A percentile compares a stretch with the other conserved stretches of the same genome.
Evolutionary conservation across 495 filamentous ascomycete species (phyloP).

Genomic region (Trypethelium eluteriae): DNA sequence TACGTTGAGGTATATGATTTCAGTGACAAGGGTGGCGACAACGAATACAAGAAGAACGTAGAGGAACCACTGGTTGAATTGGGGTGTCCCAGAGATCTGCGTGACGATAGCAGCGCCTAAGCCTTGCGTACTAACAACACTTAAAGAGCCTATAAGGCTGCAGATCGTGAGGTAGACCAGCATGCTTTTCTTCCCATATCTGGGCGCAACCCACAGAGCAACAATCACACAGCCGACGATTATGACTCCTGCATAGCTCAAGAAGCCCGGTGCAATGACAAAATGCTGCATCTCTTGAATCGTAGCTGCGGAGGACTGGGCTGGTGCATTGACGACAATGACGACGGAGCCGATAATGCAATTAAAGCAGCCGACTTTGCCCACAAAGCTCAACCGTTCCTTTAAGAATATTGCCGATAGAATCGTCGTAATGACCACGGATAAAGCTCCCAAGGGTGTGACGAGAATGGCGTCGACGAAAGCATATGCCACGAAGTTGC

Average conservation of each 20-base stretch:
- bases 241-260: slow-evolving; percentile 77
- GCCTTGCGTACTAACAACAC: slow-evolving; percentile 81
- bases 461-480: slow-evolving; percentile 97
- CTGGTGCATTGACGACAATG: slow-evolving; percentile 88
- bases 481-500: slow-evolving; percentile 95
- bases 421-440: slow-evolving; percentile 88
- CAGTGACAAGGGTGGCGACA: slow-evolving; percentile 73
- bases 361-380: slow-evolving; percentile 89
- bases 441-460: slow-evolving; percentile 88
- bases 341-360: slow-evolving; percentile 91
- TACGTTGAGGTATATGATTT: slow-evolving; percentile 94
- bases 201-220: slow-evolving; percentile 76
- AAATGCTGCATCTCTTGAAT: slow-evolving; percentile 92
- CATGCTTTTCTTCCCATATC: slow-evolving; percentile 95
- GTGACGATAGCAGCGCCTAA: slow-evolving; percentile 85
- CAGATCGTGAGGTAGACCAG: slow-evolving; percentile 94
- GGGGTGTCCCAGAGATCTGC: slow-evolving; percentile 66
- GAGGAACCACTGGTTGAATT: slow-evolving; percentile 97
- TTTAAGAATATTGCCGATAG: slow-evolving; percentile 94
- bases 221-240: slow-evolving; percentile 63
- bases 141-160: slow-evolving; percentile 87
- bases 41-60: slow-evolving; percentile 92
- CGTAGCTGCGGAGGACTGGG: slow-evolving; percentile 70
- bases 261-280: slow-evolving; percentile 79
- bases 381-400: slow-evolving; percentile 88